Percentiles rank a stretch among this genome's conserved stretches.
Conservation (phyloP, 345 rosid species). For the Mangifera indica region DNA sequence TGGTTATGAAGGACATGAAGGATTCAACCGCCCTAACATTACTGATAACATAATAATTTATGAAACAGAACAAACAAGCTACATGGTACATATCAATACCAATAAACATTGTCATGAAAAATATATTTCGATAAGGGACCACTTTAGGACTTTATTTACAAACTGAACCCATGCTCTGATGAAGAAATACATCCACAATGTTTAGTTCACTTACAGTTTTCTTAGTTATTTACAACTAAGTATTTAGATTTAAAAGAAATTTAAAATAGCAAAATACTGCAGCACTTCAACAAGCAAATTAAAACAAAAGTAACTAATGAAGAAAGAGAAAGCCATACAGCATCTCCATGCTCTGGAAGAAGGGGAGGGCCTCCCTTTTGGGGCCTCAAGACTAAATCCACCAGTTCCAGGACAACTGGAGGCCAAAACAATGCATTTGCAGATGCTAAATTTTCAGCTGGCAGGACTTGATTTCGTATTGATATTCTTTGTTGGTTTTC, state of each 20-base stretch:
- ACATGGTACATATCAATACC: not conserved
- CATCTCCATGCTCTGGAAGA: constrained; percentile 77
- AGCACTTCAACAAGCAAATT: not conserved
- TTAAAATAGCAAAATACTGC: not conserved
- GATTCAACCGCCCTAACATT: not conserved
- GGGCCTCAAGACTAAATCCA: constrained; percentile 75
- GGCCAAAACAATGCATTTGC: constrained; percentile 37
- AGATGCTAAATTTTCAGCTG: constrained; percentile 27
- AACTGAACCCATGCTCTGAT: not conserved
- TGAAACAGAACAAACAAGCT: not conserved
- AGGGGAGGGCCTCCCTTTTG: constrained; percentile 77
- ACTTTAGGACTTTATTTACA: not conserved
- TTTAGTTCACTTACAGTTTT: not conserved
- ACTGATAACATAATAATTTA: not conserved
- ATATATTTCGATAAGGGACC: not conserved
- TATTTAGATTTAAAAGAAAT: not conserved
- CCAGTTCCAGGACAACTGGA: constrained; percentile 55
- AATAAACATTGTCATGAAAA: not conserved
- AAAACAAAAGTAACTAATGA: not conserved
- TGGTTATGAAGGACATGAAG: not conserved
- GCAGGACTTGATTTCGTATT: constrained; percentile 10
- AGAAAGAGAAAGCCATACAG: constrained; percentile 34
- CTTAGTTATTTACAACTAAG: not conserved
- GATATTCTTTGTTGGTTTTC: constrained; percentile 34
- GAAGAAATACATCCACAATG: not conserved